Evolutionary conservation across 2,329 filamentous ascomycete genomes (phyloP), one percentile per base, ranked within the genome.

Genomic region (Laburnicola sp.): DNA sequence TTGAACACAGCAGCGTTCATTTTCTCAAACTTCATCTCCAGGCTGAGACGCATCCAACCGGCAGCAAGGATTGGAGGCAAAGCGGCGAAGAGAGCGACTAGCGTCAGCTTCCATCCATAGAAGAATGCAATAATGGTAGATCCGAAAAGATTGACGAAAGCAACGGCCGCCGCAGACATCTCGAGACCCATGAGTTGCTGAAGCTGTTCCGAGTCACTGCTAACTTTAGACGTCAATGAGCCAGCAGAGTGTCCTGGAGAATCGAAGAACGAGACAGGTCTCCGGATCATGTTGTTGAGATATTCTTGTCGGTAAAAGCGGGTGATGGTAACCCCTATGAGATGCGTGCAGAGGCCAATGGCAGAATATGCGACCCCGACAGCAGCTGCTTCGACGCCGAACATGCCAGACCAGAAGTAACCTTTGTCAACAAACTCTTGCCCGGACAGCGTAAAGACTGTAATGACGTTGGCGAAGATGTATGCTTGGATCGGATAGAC

Each of bases 101-200:
- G 73, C 0, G 86, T 83, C 6, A 93, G 77, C 67, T 91, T 92
- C 89, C 89, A 92, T 1, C 86, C 86, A 65, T 87, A 90, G 3
- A 80, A 76, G 61, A 89, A 91, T 1, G 86, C 80, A 45, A 92
- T 86, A 37, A 80, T 75, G 10, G 89, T 72, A 6, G 82, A 83
- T 0, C 87, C 88, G 6, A 83, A 61, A 2, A 92, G 71, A 42
- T 82, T 86, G 65, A 89, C 86, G 22, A 87, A 64, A 6, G 86
- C 83, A 21, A 86, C 82, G 57, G 88, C 78, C 2, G 84, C 76
- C 41, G 79, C 51, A 3, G 60, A 80, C 78, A 87, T 82, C 63
- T 87, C 86, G 39, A 81, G 74, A 4, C 83, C 82, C 61, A 86
- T 79, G 4, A 87, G 75, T 66, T 87, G 82, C 65, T 86, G 82